Conservation (phyloP, 139 green algal genomes). For the Parachlorella kessleri region DNA sequence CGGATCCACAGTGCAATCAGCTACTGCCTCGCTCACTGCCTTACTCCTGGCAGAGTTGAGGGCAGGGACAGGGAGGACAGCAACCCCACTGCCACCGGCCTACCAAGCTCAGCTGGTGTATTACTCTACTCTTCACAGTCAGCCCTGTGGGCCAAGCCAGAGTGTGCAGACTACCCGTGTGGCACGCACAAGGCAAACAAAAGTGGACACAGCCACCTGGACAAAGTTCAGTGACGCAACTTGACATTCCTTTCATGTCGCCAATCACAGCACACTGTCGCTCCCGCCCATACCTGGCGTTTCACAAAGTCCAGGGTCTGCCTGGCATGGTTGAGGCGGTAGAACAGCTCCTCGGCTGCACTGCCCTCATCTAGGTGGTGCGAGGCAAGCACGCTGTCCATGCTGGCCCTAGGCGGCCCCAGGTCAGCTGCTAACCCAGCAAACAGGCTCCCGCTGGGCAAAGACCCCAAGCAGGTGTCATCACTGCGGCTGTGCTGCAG, state of each 20-base stretch:
- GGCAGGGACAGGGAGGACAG: too few relatives aligned
- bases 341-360: conserved; percentile 77
- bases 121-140: too few relatives aligned
- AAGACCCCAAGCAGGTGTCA: neutral
- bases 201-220: neutral
- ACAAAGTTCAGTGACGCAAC: too few relatives aligned
- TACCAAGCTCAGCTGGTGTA: too few relatives aligned
- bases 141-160: neutral
- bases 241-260: too few relatives aligned
- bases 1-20: too few relatives aligned
- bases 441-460: neutral
- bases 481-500: neutral
- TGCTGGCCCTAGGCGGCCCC: neutral
- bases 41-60: too few relatives aligned
- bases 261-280: too few relatives aligned
- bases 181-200: neutral
- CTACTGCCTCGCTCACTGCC: too few relatives aligned
- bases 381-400: conserved; percentile 18
- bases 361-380: conserved; percentile 50
- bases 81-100: too few relatives aligned
- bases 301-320: conserved; percentile 89
- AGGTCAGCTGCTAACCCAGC: neutral
- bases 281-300: conserved; percentile 51
- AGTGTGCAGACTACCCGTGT: neutral
- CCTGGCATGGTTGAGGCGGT: conserved; percentile 79